Evolutionary conservation across 2,329 filamentous ascomycete species (phyloP).

Genomic region (Hypomyces perniciosus): DNA sequence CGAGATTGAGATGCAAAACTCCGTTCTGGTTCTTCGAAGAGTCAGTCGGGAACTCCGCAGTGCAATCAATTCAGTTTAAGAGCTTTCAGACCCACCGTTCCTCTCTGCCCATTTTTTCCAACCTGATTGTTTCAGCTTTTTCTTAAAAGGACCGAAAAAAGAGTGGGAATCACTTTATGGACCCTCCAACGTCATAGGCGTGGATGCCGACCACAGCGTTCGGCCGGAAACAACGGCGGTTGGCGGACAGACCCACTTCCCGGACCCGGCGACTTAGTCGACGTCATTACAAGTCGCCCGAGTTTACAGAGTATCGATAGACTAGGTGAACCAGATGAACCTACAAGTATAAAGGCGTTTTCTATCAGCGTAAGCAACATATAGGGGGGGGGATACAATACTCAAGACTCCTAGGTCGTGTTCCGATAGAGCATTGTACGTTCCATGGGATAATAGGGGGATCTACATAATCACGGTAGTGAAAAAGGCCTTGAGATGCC

Average conservation of each 20-base stretch:
- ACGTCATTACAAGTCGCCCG: conserved; percentile 4
- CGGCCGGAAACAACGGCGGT: conserved; percentile 7
- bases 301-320: not conserved
- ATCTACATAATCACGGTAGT: not conserved
- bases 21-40: too few relatives aligned
- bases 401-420: too few relatives aligned
- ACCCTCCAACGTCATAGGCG: conserved; percentile 5
- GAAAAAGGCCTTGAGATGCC: not conserved
- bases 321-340: not conserved
- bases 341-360: too few relatives aligned
- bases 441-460: too few relatives aligned
- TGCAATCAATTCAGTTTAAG: not conserved
- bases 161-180: not conserved
- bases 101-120: not conserved
- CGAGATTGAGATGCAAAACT: too few relatives aligned
- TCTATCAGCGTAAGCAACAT: too few relatives aligned
- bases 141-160: not conserved
- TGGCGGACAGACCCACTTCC: conserved; percentile 7
- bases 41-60: too few relatives aligned
- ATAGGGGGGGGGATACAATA: too few relatives aligned
- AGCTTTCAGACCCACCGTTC: not conserved
- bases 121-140: not conserved
- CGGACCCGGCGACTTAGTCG: conserved; percentile 5
- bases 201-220: conserved; percentile 4
- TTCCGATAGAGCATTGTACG: too few relatives aligned